These are phyloP conservation scores for Persicaria maculosa DNA, from an alignment of 148 eudicot species.

Conservation along the genomic window DNA sequence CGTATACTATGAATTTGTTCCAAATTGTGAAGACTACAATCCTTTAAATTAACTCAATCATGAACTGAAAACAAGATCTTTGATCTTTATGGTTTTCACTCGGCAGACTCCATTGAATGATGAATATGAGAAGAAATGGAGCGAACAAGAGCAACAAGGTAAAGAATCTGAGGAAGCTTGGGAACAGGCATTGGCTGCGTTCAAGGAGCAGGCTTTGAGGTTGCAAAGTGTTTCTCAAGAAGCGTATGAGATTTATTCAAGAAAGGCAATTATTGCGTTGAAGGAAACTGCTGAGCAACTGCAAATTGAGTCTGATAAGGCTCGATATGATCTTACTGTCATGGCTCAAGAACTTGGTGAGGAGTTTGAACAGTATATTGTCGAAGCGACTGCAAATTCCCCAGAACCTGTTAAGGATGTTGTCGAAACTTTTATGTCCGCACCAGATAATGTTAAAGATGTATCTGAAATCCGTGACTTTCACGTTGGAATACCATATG, in stretches of 20 bases:
- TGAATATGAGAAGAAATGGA: slow-evolving; percentile 42
- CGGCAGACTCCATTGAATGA: slow-evolving; percentile 40
- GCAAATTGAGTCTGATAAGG: slow-evolving; percentile 84
- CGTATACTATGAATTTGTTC: background rate
- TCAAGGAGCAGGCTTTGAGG: slow-evolving; percentile 77
- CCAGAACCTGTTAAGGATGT: slow-evolving; percentile 95
- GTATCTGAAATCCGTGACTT: slow-evolving; percentile 72
- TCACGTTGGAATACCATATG: slow-evolving; percentile 87
- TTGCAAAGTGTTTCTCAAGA: slow-evolving; percentile 79
- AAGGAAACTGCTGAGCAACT: slow-evolving; percentile 63
- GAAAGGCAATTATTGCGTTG: slow-evolving; percentile 55
- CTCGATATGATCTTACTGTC: slow-evolving; percentile 52
- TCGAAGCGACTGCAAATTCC: slow-evolving; percentile 60
- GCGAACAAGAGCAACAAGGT: slow-evolving; percentile 30
- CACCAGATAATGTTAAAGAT: slow-evolving; percentile 52
- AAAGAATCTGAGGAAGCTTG: slow-evolving; percentile 75
- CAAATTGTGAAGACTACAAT: background rate
- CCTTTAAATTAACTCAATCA: background rate
- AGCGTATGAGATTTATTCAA: slow-evolving; percentile 73
- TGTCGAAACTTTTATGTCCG: slow-evolving; percentile 68
- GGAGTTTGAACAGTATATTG: slow-evolving; percentile 61
- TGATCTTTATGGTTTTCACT: background rate
- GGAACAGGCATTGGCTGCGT: slow-evolving; percentile 58
- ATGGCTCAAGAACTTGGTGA: slow-evolving; percentile 58
- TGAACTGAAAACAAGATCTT: background rate